Evolutionary conservation across 345 rosid genomes (phyloP).

Genomic region (Melastoma malabathricum): DNA sequence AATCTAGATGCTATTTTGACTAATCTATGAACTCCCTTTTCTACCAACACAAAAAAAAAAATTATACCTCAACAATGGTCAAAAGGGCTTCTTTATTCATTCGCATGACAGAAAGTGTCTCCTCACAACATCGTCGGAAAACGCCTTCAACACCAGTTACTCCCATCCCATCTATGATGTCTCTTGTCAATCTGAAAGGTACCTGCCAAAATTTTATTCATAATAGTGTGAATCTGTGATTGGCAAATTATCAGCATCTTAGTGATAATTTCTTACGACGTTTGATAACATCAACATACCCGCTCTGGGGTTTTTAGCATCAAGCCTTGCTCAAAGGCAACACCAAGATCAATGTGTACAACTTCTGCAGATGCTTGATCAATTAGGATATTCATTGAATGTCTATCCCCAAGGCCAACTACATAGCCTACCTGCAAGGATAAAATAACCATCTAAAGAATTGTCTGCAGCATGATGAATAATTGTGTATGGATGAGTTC

Average conservation of each 20-base stretch:
- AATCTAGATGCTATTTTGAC: no score
- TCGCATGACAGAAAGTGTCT: slow-evolving; percentile 86
- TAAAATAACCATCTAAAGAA: slow-evolving; percentile 6
- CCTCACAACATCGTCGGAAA: slow-evolving; percentile 93
- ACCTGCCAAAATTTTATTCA: slow-evolving; percentile 30
- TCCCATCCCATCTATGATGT: slow-evolving; percentile 94
- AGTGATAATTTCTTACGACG: no score
- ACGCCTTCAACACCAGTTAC: slow-evolving; percentile 95
- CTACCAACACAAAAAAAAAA: no score
- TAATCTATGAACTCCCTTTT: no score
- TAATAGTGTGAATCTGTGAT: neutral
- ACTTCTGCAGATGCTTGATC: slow-evolving; percentile 99
- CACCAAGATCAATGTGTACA: slow-evolving; percentile 98
- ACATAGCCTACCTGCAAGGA: slow-evolving; percentile 78
- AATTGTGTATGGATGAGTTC: neutral
- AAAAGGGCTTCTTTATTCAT: slow-evolving; percentile 94
- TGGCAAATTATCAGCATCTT: neutral
- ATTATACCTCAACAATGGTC: slow-evolving; percentile 80
- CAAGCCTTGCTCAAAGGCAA: slow-evolving; percentile 96
- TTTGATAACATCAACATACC: slow-evolving; percentile 26
- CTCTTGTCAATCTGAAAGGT: slow-evolving; percentile 94
- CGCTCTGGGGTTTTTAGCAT: slow-evolving; percentile 97
- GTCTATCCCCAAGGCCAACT: slow-evolving; percentile 97
- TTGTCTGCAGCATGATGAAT: neutral
- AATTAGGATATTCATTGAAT: slow-evolving; percentile 80